These are phyloP conservation scores for Bolboschoenus planiculmis DNA, from an alignment of 176 grass and related monocot species.

Conservation along the genomic window DNA sequence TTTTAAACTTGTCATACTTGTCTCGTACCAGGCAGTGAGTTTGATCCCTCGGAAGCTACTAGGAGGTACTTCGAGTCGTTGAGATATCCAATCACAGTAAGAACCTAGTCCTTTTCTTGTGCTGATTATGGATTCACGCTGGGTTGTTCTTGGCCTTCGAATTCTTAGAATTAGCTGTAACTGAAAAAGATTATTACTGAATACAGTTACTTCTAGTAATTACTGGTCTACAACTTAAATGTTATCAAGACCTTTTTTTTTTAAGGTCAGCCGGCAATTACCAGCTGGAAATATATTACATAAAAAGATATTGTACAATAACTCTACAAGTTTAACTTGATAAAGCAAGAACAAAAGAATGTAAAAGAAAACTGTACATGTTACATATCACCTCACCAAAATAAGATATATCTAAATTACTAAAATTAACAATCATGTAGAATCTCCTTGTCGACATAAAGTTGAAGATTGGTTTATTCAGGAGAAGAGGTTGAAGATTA, in stretches of 20 bases:
- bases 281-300: too few relatives aligned
- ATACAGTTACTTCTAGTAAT: not conserved
- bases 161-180: not conserved
- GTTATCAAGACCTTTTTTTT: not conserved
- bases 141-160: not conserved
- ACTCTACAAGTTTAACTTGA: too few relatives aligned
- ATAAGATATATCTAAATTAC: too few relatives aligned
- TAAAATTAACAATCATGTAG: too few relatives aligned
- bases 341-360: too few relatives aligned
- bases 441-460: too few relatives aligned
- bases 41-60: constrained; percentile 67
- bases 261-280: too few relatives aligned
- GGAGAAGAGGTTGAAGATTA: too few relatives aligned
- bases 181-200: not conserved
- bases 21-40: constrained; percentile 37
- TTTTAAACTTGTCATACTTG: constrained; percentile 13
- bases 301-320: too few relatives aligned
- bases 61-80: constrained; percentile 63
- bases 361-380: too few relatives aligned
- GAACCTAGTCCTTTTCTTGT: not conserved
- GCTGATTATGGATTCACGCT: not conserved
- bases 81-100: constrained; percentile 76
- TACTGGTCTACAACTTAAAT: not conserved
- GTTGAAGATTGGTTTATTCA: too few relatives aligned
- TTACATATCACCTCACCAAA: too few relatives aligned